A percentile compares a stretch with the other conserved stretches of the same genome.
These are phyloP conservation scores for Colletotrichum ledebouriae DNA, from an alignment of 2,329 filamentous ascomycete species.

Conservation along the genomic window DNA sequence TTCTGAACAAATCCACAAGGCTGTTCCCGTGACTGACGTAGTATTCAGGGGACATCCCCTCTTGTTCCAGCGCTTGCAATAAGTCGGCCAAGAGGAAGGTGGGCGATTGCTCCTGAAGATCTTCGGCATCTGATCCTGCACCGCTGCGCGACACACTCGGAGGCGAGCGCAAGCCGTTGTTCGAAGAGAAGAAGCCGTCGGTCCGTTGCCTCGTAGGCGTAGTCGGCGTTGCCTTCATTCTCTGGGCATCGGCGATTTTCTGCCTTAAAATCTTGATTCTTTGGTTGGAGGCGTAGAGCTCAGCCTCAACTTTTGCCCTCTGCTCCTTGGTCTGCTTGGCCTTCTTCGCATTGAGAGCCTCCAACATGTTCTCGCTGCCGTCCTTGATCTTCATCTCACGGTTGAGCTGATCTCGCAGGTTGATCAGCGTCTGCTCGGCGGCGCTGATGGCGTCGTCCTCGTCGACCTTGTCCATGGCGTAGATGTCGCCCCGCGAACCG, in stretches of 20 bases:
- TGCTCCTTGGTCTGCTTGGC: conserved; percentile 95
- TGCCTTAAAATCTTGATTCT: conserved; percentile 73
- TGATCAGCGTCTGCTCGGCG: conserved; percentile 80
- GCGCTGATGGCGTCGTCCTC: conserved; percentile 70
- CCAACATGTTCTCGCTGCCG: conserved; percentile 96
- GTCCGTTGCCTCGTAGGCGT: conserved; percentile 68
- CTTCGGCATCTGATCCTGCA: conserved; percentile 74
- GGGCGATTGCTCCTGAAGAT: conserved; percentile 81
- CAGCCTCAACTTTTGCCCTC: conserved; percentile 82
- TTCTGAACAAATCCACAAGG: conserved; percentile 95
- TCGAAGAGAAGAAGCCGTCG: conserved; percentile 58
- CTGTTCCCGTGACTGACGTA: conserved; percentile 94
- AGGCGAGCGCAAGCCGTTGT: conserved; percentile 67
- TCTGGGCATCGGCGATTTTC: conserved; percentile 72
- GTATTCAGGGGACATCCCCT: conserved; percentile 91
- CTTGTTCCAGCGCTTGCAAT: conserved; percentile 87
- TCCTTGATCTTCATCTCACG: conserved; percentile 98
- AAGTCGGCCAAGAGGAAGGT: conserved; percentile 93
- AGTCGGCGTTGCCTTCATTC: conserved; percentile 59
- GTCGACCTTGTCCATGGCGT: conserved; percentile 69
- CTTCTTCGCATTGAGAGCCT: conserved; percentile 94
- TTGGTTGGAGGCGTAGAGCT: conserved; percentile 89
- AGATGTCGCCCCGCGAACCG: conserved; percentile 68
- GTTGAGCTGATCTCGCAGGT: conserved; percentile 86
- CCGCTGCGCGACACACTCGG: conserved; percentile 67